phyloP scores from a whole-genome alignment of 306 rosid genomes.

The Cucurbita argyrosperma region DNA sequence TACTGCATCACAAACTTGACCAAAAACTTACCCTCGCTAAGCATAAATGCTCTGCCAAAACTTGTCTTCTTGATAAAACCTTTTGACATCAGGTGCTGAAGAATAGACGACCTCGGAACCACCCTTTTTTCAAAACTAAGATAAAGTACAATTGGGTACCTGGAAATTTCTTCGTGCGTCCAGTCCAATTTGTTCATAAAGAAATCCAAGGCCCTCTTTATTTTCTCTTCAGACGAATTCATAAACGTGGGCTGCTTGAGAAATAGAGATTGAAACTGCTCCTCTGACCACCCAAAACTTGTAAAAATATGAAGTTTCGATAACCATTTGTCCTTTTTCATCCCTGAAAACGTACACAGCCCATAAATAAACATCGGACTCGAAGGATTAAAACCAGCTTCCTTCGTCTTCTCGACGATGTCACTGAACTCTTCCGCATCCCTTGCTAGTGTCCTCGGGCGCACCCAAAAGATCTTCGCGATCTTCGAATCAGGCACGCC shows the following conservation, averaged over 20 bases:
- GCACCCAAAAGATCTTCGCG: neutral
- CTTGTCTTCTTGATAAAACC: neutral
- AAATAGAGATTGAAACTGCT: conserved; percentile 7
- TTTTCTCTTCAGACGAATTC: conserved; percentile 3
- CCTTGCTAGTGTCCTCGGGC: neutral
- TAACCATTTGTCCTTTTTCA: conserved; percentile 11
- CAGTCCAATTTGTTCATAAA: conserved; percentile 6
- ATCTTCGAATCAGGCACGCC: neutral
- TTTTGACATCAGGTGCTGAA: conserved; percentile 4
- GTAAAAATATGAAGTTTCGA: conserved; percentile 9
- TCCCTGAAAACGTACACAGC: neutral
- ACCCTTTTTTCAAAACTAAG: conserved; percentile 13
- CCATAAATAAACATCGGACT: conserved; percentile 11
- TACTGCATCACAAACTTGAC: neutral
- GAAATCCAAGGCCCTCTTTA: conserved; percentile 1
- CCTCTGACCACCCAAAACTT: conserved; percentile 19
- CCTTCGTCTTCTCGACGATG: neutral
- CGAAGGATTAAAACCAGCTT: conserved; percentile 8
- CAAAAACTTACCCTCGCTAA: neutral
- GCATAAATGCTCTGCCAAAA: neutral
- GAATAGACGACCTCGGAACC: conserved; percentile 7
- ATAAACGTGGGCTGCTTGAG: conserved; percentile 5
- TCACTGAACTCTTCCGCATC: neutral
- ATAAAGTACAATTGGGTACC: neutral
- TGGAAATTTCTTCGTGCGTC: neutral